Percentiles rank a stretch among this genome's conserved stretches.
phyloP scores from a whole-genome alignment of 108 stramenopile genomes.

The Nannochloropsis gaditana region DNA sequence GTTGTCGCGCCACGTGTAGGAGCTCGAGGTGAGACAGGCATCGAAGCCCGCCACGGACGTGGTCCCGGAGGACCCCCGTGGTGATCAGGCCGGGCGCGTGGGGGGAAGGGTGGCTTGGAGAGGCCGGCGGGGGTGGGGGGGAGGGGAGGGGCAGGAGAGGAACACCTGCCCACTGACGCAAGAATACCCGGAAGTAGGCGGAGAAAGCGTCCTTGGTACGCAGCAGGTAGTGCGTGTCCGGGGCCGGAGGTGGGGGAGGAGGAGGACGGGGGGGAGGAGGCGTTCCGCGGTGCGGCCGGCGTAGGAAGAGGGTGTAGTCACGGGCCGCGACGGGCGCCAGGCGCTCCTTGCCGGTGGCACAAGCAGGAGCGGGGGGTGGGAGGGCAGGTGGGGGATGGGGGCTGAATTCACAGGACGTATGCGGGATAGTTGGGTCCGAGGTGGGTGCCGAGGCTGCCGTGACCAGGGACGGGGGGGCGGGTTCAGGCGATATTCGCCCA shows the following conservation, averaged over 20 bases:
- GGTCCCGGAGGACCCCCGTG: neutral
- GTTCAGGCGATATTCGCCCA: too few species aligned
- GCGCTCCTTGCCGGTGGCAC: too few species aligned
- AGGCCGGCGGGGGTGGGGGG: neutral
- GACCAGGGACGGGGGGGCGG: too few species aligned
- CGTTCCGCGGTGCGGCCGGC: neutral
- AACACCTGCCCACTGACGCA: neutral
- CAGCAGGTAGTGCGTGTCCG: neutral
- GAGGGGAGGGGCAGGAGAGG: neutral
- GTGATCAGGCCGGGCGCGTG: neutral
- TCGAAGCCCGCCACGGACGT: neutral
- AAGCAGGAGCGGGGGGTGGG: too few species aligned
- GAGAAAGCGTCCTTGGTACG: constrained; percentile 2
- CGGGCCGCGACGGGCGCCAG: too few species aligned
- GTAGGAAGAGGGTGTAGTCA: too few species aligned
- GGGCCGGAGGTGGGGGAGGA: neutral
- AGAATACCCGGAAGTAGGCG: neutral
- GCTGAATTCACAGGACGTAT: too few species aligned
- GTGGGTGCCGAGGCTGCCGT: too few species aligned
- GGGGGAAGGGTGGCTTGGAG: neutral
- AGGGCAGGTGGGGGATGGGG: too few species aligned
- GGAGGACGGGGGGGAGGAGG: constrained; percentile 3
- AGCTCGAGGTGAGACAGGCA: constrained; percentile 2
- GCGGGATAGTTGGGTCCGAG: too few species aligned
- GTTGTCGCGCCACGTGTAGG: neutral